A percentile compares a stretch with the other conserved stretches of the same genome.
phyloP scores from a whole-genome alignment of 345 rosid genomes.

The Kernera saxatilis region DNA sequence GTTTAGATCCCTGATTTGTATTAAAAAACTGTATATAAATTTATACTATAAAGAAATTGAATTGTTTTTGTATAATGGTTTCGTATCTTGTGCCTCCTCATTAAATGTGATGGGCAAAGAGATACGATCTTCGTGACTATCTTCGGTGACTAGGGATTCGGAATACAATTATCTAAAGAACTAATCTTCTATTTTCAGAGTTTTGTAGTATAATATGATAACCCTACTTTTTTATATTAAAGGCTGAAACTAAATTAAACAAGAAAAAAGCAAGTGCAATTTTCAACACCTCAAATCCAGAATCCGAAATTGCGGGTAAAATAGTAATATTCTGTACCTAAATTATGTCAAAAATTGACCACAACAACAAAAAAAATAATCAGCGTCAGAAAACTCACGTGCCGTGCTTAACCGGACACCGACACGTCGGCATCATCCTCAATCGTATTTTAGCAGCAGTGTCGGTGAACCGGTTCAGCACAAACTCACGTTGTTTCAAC shows the following conservation, averaged over 20 bases:
- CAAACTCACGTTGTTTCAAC: neutral
- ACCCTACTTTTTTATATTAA: neutral
- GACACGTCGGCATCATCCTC: neutral
- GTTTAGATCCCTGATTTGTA: no score
- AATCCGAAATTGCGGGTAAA: slow-evolving; percentile 15
- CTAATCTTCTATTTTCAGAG: no score
- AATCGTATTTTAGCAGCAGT: neutral
- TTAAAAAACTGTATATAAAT: no score
- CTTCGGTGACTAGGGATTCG: neutral
- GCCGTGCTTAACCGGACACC: neutral
- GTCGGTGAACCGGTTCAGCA: slow-evolving; percentile 14
- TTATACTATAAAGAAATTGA: neutral
- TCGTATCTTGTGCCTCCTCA: slow-evolving; percentile 5
- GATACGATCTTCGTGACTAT: neutral
- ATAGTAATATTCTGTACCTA: neutral
- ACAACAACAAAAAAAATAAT: neutral
- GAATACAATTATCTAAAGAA: neutral
- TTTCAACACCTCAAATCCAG: neutral
- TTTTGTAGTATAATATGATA: neutral
- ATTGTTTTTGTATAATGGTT: neutral
- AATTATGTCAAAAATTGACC: neutral
- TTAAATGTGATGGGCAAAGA: neutral
- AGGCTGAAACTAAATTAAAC: neutral
- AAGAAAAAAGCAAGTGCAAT: neutral
- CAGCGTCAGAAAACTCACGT: neutral